Evolutionary conservation across 106 monocot genomes (phyloP).

Genomic region (Acanthochlamys bracteata): DNA sequence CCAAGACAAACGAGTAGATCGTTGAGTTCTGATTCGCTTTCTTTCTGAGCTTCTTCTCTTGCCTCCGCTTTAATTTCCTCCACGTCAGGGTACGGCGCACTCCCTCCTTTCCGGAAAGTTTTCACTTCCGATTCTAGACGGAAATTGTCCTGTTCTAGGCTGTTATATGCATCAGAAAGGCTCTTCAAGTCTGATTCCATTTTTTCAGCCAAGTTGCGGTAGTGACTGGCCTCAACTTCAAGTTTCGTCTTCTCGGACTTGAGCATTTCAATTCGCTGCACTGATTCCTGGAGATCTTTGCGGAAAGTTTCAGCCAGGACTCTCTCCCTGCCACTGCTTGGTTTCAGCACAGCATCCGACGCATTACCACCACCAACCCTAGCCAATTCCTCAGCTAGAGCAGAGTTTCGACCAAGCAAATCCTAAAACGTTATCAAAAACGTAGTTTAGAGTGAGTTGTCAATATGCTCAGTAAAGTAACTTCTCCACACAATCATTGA

Average conservation of each 20-base stretch:
- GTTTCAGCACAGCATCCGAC: slow-evolving; percentile 32
- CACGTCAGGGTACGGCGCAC: slow-evolving; percentile 36
- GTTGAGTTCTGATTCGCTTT: slow-evolving; percentile 77
- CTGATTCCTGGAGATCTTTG: slow-evolving; percentile 61
- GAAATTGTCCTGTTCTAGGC: slow-evolving; percentile 74
- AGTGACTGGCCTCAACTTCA: slow-evolving; percentile 49
- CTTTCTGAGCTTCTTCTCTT: slow-evolving; percentile 86
- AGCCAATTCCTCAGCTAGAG: slow-evolving; percentile 80
- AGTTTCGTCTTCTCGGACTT: slow-evolving; percentile 63
- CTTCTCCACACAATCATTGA: too few relatives aligned
- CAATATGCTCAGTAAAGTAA: too few relatives aligned
- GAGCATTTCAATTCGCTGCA: slow-evolving; percentile 41
- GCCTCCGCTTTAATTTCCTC: slow-evolving; percentile 65
- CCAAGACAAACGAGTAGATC: slow-evolving; percentile 94
- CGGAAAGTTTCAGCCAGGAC: slow-evolving; percentile 53
- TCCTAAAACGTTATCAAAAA: slow-evolving; percentile 51
- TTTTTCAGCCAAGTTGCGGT: slow-evolving; percentile 61
- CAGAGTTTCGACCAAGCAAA: slow-evolving; percentile 69
- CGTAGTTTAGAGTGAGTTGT: neutral
- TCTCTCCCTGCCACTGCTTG: slow-evolving; percentile 52
- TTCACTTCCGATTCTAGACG: slow-evolving; percentile 64
- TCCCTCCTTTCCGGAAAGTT: slow-evolving; percentile 36
- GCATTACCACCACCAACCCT: slow-evolving; percentile 23
- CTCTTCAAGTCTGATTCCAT: slow-evolving; percentile 88
- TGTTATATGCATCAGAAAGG: slow-evolving; percentile 92